Evolutionary conservation across 805 yeast genomes (phyloP), one percentile per base, ranked within the genome.

Genomic region (Metschnikowia kofuensis): DNA sequence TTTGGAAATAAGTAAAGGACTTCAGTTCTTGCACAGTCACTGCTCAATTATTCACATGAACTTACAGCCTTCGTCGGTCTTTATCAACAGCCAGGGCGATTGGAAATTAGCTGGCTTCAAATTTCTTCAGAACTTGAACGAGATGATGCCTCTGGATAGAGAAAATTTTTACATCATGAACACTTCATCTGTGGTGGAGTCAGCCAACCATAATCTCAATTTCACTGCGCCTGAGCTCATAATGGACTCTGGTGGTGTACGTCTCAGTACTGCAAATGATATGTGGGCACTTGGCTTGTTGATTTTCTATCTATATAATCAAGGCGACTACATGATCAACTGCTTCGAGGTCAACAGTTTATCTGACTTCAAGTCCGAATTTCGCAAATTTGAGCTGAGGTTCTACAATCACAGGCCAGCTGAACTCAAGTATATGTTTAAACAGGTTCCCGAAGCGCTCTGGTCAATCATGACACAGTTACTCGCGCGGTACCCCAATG

Each of bases 61-160:
- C 55, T 56, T 94, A 32, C 83, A 83, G 54, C 99, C 99, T 1
- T 70, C 78, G 8, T 80, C 96, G 0, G 75, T 94, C 1, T 79
- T 86, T 48, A 78, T 92, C 15, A 91, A 87, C 56, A 85, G 82
- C 36, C 86, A 83, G 55, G 91, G 95, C 5, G 98, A 94, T 67
- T 94, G 99, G 98, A 94, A 92, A 64, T 64, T 94, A 2, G 78
- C 87, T 7, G 97, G 97, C 0, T 76, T 94, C 50, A 62, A 61
- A 42, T 73, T 73, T 46, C 47, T 74, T n/a, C 71, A 71, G 53
- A 79, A 69, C 60, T 78, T 69, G 64, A 79, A 72, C 60, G 87
- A 72, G 56, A 53, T 76, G 38, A 66, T 75, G 6, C 69, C 75
- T 2, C 70, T 66, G 37, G 79, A 77, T 13, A 59, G 80, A 11